These are phyloP conservation scores for Cucurbita maxima DNA, from an alignment of 306 rosid genomes.

Conservation along the genomic window DNA sequence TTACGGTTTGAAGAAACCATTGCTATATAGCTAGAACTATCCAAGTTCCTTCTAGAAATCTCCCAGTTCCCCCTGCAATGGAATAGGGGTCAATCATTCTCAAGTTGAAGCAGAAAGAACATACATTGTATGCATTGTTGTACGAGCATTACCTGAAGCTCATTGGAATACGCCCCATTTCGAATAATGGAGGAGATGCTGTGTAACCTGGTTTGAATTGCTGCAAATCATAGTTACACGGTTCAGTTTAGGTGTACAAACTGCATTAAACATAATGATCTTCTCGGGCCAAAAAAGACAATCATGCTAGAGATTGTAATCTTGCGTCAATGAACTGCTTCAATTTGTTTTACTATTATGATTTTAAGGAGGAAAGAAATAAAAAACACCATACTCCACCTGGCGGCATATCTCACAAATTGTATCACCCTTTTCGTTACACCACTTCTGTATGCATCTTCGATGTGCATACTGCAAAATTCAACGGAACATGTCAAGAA, in stretches of 20 bases:
- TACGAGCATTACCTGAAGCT: slow-evolving; percentile 57
- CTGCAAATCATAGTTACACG: slow-evolving; percentile 23
- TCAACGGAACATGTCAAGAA: background rate
- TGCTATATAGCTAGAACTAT: slow-evolving; percentile 55
- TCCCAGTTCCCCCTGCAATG: slow-evolving; percentile 90
- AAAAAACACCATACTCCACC: slow-evolving; percentile 29
- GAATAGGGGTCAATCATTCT: slow-evolving; percentile 4
- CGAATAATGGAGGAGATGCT: slow-evolving; percentile 79
- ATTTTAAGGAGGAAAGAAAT: background rate
- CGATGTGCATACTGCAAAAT: slow-evolving; percentile 87
- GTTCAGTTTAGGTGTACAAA: background rate
- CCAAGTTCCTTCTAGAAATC: slow-evolving; percentile 58
- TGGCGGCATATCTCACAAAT: slow-evolving; percentile 92
- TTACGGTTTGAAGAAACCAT: slow-evolving; percentile 70
- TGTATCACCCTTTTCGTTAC: slow-evolving; percentile 90
- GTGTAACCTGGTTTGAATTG: slow-evolving; percentile 81
- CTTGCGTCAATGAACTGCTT: background rate
- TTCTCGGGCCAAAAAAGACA: too few species aligned
- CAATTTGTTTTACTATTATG: too few species aligned
- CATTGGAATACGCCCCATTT: slow-evolving; percentile 83
- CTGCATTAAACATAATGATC: background rate
- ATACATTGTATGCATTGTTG: background rate
- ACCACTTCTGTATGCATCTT: slow-evolving; percentile 84
- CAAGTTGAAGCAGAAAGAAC: background rate
- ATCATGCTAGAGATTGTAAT: background rate